phyloP scores from a whole-genome alignment of 2,329 filamentous ascomycete species.

The Zymoseptoria ardabiliae region DNA sequence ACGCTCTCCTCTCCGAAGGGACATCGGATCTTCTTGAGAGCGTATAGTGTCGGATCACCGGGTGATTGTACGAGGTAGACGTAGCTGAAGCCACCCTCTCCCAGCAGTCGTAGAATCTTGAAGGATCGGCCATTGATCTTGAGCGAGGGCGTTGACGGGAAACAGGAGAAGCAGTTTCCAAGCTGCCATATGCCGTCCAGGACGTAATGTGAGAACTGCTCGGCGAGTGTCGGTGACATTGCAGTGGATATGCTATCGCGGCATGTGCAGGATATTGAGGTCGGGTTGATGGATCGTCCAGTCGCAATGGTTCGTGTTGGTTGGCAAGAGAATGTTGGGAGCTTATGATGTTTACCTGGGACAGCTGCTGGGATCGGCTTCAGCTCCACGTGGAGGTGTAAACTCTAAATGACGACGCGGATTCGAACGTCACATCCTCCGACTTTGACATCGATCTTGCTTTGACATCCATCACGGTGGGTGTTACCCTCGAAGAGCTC shows the following conservation, averaged over 20 bases:
- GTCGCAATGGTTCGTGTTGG: neutral
- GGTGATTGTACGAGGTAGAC: slow-evolving; percentile 97
- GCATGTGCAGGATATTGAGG: neutral
- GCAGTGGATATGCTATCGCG: neutral
- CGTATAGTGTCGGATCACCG: slow-evolving; percentile 72
- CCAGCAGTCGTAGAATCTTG: slow-evolving; percentile 88
- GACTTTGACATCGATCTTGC: neutral
- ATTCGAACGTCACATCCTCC: neutral
- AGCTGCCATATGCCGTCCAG: slow-evolving; percentile 86
- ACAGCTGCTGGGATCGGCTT: neutral
- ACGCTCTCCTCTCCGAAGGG: slow-evolving; percentile 96
- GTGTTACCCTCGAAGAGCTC: no score
- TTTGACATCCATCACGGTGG: neutral
- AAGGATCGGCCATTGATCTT: slow-evolving; percentile 93
- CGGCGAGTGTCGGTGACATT: slow-evolving; percentile 24
- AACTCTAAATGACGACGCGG: neutral
- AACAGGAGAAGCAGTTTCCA: slow-evolving; percentile 92
- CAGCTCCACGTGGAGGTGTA: neutral
- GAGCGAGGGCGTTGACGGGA: slow-evolving; percentile 85
- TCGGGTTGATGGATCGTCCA: neutral
- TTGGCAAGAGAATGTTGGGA: neutral
- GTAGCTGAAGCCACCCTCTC: slow-evolving; percentile 98
- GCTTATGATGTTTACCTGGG: neutral
- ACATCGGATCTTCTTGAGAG: slow-evolving; percentile 97
- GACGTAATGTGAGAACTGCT: slow-evolving; percentile 51